Evolutionary conservation across 2,329 filamentous ascomycete genomes (phyloP).

Genomic region (Monosporascus sp.): DNA sequence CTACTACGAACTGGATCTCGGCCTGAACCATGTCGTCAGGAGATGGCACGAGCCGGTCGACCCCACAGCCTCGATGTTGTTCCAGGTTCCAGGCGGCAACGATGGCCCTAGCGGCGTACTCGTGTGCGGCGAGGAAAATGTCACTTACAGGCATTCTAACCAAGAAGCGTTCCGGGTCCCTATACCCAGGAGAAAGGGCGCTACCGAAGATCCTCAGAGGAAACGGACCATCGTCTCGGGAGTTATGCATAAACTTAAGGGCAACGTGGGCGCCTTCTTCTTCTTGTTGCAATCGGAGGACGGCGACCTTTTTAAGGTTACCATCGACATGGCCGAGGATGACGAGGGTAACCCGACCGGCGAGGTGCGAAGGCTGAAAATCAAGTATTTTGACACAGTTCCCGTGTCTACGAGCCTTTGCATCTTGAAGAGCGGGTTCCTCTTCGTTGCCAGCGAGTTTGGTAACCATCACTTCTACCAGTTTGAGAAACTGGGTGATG

Average conservation of each 20-base stretch:
- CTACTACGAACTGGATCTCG: conserved; percentile 96
- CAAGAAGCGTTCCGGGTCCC: conserved; percentile 84
- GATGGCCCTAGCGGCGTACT: conserved; percentile 93
- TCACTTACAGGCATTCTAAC: conserved; percentile 96
- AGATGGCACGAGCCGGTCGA: conserved; percentile 96
- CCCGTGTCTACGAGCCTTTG: conserved; percentile 82
- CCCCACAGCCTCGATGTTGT: conserved; percentile 79
- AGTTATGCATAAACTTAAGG: conserved; percentile 95
- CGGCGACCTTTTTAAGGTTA: conserved; percentile 97
- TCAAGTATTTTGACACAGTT: conserved; percentile 98
- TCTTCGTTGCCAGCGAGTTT: conserved; percentile 87
- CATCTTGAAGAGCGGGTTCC: conserved; percentile 91
- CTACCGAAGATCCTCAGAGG: conserved; percentile 85
- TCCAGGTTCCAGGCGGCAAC: conserved; percentile 89
- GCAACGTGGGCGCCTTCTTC: conserved; percentile 81
- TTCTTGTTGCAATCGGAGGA: conserved; percentile 95
- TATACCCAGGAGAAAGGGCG: conserved; percentile 79
- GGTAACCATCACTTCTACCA: conserved; percentile 95
- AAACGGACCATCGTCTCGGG: conserved; percentile 84
- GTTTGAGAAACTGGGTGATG: conserved; percentile 93
- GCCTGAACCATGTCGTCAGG: conserved; percentile 92
- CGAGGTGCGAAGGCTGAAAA: conserved; percentile 76
- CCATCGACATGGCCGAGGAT: conserved; percentile 83
- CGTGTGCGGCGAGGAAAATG: conserved; percentile 88
- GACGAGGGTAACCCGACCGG: conserved; percentile 71